Conservation (phyloP, 306 rosid species). For the Rosa rugosa region DNA sequence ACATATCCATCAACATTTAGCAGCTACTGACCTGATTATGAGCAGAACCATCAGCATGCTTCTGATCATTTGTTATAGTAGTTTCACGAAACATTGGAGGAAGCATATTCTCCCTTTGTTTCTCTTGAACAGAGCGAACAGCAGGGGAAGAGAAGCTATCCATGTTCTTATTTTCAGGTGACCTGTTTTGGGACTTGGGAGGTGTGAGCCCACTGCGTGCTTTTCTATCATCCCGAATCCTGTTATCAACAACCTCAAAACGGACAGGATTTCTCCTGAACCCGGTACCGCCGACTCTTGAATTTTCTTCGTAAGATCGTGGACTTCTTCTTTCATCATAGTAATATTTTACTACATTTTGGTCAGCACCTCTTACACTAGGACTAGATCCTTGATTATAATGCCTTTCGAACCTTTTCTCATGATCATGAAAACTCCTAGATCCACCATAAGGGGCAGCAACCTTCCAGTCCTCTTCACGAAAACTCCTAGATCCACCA, state of each 20-base stretch:
- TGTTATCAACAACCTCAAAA: slow-evolving; percentile 84
- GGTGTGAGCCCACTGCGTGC: slow-evolving; percentile 37
- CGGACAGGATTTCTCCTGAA: slow-evolving; percentile 41
- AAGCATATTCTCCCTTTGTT: slow-evolving; percentile 26
- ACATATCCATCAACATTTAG: slow-evolving; percentile 13
- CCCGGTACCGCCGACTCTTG: slow-evolving; percentile 39
- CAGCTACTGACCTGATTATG: slow-evolving; percentile 31
- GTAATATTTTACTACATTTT: slow-evolving; percentile 37
- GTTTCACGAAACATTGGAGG: slow-evolving; percentile 33
- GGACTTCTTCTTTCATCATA: slow-evolving; percentile 79
- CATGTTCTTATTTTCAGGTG: slow-evolving; percentile 32
- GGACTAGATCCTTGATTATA: slow-evolving; percentile 42
- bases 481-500: slow-evolving; percentile 37
- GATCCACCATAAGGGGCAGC: slow-evolving; percentile 23
- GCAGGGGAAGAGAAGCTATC: slow-evolving; percentile 28
- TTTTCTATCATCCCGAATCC: slow-evolving; percentile 53
- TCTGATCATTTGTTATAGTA: slow-evolving; percentile 28
- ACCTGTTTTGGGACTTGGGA: slow-evolving; percentile 34
- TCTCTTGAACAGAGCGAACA: slow-evolving; percentile 24
- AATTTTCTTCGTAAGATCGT: slow-evolving; percentile 37
- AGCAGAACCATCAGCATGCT: slow-evolving; percentile 30
- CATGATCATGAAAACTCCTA: slow-evolving; percentile 24
- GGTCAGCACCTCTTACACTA: slow-evolving; percentile 32
- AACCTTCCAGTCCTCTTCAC: slow-evolving; percentile 11
- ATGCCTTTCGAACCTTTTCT: slow-evolving; percentile 20